These are phyloP conservation scores for Xerocomellus dryophilus DNA, from an alignment of 768 basidiomycete genomes.

Conservation along the genomic window DNA sequence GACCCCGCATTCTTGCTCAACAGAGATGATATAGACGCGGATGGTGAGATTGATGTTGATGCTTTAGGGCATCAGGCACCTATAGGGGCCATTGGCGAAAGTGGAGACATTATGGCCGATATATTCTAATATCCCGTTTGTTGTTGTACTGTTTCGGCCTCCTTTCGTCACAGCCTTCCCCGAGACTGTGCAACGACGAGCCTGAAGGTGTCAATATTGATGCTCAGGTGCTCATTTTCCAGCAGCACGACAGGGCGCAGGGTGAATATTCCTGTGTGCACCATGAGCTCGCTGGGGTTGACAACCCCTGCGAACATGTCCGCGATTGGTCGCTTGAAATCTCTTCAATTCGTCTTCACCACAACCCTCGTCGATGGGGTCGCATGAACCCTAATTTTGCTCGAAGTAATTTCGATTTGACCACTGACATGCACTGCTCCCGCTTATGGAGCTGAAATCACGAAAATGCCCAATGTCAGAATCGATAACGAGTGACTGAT, in stretches of 20 bases:
- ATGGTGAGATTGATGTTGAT: constrained; percentile 53
- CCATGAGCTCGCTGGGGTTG: background rate
- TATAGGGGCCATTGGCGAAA: constrained; percentile 44
- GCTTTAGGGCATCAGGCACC: constrained; percentile 60
- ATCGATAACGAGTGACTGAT: background rate
- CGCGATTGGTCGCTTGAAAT: background rate
- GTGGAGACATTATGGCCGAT: constrained; percentile 32
- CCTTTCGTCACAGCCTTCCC: background rate
- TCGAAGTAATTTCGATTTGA: background rate
- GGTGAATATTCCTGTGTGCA: background rate
- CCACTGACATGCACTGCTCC: background rate
- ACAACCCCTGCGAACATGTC: background rate
- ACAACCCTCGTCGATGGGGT: too few species aligned
- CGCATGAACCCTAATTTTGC: background rate
- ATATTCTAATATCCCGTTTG: constrained; percentile 27
- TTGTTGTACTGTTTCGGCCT: constrained; percentile 1
- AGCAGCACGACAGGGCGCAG: background rate
- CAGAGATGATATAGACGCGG: constrained; percentile 53
- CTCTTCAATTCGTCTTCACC: too few species aligned
- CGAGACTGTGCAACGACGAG: background rate
- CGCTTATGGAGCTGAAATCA: background rate
- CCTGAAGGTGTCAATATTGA: background rate
- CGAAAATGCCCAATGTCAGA: background rate
- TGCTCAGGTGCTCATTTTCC: background rate
- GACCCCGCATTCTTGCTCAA: constrained; percentile 59